Evolutionary conservation across 2,329 filamentous ascomycete genomes (phyloP).

Genomic region (Calycina herbarum): DNA sequence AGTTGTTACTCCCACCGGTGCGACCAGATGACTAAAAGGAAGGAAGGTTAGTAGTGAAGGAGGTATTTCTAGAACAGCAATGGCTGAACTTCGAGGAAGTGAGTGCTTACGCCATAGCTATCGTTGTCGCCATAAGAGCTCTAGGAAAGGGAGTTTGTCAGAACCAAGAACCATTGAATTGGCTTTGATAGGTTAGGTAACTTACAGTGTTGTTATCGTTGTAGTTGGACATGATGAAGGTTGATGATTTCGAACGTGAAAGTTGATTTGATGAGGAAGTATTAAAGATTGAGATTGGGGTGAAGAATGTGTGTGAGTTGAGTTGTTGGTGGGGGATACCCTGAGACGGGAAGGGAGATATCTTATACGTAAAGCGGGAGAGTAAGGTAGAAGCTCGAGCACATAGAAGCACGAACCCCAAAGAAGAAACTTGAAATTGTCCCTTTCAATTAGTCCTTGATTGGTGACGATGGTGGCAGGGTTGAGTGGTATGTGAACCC

Average conservation of each 20-base stretch:
- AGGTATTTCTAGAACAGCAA: background rate
- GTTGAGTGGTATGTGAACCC: background rate
- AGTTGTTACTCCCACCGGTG: background rate
- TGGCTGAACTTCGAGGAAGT: background rate
- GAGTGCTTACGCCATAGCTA: constrained; percentile 23
- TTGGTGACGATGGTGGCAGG: constrained; percentile 4
- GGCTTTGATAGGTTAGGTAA: background rate
- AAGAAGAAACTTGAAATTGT: background rate
- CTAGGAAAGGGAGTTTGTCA: constrained; percentile 26
- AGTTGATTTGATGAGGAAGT: constrained; percentile 6
- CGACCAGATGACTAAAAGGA: background rate
- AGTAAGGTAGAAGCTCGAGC: no score
- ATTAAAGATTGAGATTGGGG: background rate
- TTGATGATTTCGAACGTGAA: constrained; percentile 14
- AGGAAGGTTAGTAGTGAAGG: background rate
- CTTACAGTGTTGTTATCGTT: constrained; percentile 36
- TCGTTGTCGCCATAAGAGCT: constrained; percentile 27
- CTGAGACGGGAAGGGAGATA: constrained; percentile 3
- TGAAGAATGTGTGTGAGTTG: background rate
- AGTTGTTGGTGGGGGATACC: background rate
- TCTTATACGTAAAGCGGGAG: constrained; percentile 2
- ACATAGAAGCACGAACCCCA: background rate
- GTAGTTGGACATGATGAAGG: constrained; percentile 37
- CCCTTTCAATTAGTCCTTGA: background rate
- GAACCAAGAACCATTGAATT: constrained; percentile 22